These are phyloP conservation scores for Tuber magnatum DNA, from an alignment of 495 filamentous ascomycete species.

Conservation along the genomic window DNA sequence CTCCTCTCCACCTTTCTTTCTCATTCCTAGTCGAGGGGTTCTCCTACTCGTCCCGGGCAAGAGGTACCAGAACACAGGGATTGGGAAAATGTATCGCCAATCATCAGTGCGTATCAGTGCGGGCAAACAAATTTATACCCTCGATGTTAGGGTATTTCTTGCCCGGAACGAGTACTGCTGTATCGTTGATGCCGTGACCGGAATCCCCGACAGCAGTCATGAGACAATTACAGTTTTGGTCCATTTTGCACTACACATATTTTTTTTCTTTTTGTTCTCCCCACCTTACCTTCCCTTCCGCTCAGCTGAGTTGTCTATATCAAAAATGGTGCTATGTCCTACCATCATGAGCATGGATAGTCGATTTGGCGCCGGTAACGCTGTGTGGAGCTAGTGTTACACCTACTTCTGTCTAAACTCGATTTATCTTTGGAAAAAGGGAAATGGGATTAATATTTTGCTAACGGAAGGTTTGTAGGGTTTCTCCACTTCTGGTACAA, in stretches of 20 bases:
- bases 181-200: background rate
- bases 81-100: background rate
- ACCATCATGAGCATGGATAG: background rate
- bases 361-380: background rate
- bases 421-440: background rate
- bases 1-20: background rate
- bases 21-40: background rate
- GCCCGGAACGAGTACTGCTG: background rate
- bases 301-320: background rate
- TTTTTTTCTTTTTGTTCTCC: background rate
- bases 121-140: background rate
- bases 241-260: background rate
- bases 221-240: background rate
- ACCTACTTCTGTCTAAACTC: background rate
- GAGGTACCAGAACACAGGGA: background rate
- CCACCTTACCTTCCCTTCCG: background rate
- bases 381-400: background rate
- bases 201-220: background rate
- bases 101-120: background rate
- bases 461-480: constrained; percentile 27
- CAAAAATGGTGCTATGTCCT: background rate
- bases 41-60: background rate
- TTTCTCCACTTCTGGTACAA: constrained; percentile 40
- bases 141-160: background rate
- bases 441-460: constrained; percentile 1